Conservation (phyloP, 2,329 filamentous ascomycete genomes). For the Botryotinia calthae region DNA sequence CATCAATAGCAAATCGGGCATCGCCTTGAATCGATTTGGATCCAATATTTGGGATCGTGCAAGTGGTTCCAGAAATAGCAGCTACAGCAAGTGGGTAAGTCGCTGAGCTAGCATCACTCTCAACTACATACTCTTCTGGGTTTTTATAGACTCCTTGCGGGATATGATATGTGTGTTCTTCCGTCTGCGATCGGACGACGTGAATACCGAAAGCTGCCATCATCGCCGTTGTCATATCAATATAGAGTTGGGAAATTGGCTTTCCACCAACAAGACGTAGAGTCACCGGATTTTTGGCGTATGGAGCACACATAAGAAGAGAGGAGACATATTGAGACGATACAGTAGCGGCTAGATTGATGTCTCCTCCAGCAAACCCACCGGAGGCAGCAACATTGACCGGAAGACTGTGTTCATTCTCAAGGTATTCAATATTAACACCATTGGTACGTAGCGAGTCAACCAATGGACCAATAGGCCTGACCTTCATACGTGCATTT, state of each 20-base stretch:
- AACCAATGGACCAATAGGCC: constrained; percentile 89
- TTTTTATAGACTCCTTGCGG: constrained; percentile 81
- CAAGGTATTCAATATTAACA: constrained; percentile 81
- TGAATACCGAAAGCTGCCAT: constrained; percentile 88
- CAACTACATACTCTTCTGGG: constrained; percentile 81
- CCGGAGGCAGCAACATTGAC: constrained; percentile 77
- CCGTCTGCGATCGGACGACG: constrained; percentile 71
- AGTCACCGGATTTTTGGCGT: constrained; percentile 91
- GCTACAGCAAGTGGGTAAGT: constrained; percentile 94
- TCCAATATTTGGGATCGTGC: constrained; percentile 94
- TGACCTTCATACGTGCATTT: constrained; percentile 92
- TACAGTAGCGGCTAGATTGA: constrained; percentile 89
- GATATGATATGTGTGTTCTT: constrained; percentile 91
- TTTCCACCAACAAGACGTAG: constrained; percentile 91
- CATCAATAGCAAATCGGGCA: constrained; percentile 87
- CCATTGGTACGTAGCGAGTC: constrained; percentile 86
- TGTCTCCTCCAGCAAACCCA: constrained; percentile 80
- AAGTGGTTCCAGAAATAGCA: constrained; percentile 92
- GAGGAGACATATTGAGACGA: constrained; percentile 99
- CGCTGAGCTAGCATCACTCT: constrained; percentile 96
- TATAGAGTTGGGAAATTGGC: constrained; percentile 94
- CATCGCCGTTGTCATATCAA: constrained; percentile 98
- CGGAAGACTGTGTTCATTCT: constrained; percentile 79
- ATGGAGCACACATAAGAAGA: constrained; percentile 93
- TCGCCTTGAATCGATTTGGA: constrained; percentile 90